phyloP scores from a whole-genome alignment of 2,329 filamentous ascomycete species.

The Ilyonectria mors-panacis region DNA sequence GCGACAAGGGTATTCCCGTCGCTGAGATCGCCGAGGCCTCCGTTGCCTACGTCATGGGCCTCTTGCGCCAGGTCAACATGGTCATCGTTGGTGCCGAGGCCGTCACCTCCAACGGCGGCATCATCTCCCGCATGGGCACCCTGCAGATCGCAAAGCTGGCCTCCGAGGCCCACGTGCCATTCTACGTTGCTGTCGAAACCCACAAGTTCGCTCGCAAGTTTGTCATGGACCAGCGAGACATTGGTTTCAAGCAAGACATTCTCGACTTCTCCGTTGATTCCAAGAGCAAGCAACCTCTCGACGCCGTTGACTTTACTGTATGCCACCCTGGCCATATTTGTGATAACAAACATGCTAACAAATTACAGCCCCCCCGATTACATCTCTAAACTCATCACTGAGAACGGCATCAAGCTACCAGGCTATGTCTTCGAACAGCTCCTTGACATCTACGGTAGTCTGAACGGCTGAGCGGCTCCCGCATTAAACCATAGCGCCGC shows the following conservation, averaged over 20 bases:
- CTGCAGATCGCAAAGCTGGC: slow-evolving; percentile 90
- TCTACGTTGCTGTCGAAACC: slow-evolving; percentile 94
- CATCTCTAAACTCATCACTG: slow-evolving; percentile 82
- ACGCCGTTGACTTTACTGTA: slow-evolving; percentile 81
- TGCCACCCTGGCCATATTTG: slow-evolving; percentile 43
- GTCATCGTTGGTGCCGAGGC: slow-evolving; percentile 83
- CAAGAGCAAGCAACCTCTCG: slow-evolving; percentile 60
- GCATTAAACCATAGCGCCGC: slow-evolving; percentile 26
- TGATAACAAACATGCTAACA: not conserved
- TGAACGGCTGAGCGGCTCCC: slow-evolving; percentile 52
- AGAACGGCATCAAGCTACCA: slow-evolving; percentile 80
- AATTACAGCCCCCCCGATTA: slow-evolving; percentile 71
- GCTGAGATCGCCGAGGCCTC: slow-evolving; percentile 71
- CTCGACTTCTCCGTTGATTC: slow-evolving; percentile 78
- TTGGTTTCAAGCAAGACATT: slow-evolving; percentile 84
- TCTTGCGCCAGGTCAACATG: slow-evolving; percentile 72
- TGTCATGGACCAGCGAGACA: slow-evolving; percentile 84
- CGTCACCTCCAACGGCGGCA: slow-evolving; percentile 93
- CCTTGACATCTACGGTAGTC: slow-evolving; percentile 72
- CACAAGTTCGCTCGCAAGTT: slow-evolving; percentile 97
- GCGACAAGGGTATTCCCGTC: slow-evolving; percentile 83
- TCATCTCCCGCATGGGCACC: slow-evolving; percentile 88
- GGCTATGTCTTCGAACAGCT: slow-evolving; percentile 80
- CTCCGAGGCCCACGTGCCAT: slow-evolving; percentile 76
- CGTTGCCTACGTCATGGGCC: slow-evolving; percentile 82